Conservation (phyloP, 495 filamentous ascomycete genomes). For the Lasiosphaeria hispida region DNA sequence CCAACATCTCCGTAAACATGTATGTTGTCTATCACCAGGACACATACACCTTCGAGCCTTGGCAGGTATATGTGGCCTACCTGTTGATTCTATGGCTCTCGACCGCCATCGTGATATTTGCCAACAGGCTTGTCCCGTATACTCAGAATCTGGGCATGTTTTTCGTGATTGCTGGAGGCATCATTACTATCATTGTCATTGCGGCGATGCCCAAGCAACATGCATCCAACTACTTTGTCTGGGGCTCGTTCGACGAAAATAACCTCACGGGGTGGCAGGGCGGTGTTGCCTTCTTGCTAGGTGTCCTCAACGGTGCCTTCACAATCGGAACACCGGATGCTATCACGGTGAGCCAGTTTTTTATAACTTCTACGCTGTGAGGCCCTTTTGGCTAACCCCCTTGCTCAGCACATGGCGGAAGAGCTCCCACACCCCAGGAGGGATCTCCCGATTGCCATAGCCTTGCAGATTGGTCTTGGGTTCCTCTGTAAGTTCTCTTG, state of each 20-base stretch:
- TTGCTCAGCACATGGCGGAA: slow-evolving; percentile 74
- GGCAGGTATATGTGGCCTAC: slow-evolving; percentile 76
- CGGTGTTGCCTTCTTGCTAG: slow-evolving; percentile 75
- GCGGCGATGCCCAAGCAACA: slow-evolving; percentile 69
- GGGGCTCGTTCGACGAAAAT: slow-evolving; percentile 55
- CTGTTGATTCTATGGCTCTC: slow-evolving; percentile 65
- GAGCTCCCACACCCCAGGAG: slow-evolving; percentile 67
- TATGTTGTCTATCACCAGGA: slow-evolving; percentile 68
- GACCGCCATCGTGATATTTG: slow-evolving; percentile 64
- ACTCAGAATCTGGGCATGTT: slow-evolving; percentile 67
- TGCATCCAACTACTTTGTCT: slow-evolving; percentile 58
- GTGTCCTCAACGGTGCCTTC: slow-evolving; percentile 84
- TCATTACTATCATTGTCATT: slow-evolving; percentile 71
- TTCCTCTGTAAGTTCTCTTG: slow-evolving; percentile 47
- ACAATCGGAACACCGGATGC: slow-evolving; percentile 72
- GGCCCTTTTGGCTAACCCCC: slow-evolving; percentile 23
- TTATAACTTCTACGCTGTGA: not conserved
- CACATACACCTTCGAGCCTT: slow-evolving; percentile 55
- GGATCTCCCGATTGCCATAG: slow-evolving; percentile 64
- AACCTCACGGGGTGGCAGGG: slow-evolving; percentile 67
- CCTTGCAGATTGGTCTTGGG: slow-evolving; percentile 56
- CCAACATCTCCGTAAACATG: slow-evolving; percentile 67
- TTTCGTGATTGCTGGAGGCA: slow-evolving; percentile 64
- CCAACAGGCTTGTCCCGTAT: slow-evolving; percentile 63
- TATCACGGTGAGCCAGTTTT: slow-evolving; percentile 1